A percentile compares a stretch with the other conserved stretches of the same genome.
phyloP scores from a whole-genome alignment of 495 filamentous ascomycete genomes.

The Trichoderma orchidacearum region DNA sequence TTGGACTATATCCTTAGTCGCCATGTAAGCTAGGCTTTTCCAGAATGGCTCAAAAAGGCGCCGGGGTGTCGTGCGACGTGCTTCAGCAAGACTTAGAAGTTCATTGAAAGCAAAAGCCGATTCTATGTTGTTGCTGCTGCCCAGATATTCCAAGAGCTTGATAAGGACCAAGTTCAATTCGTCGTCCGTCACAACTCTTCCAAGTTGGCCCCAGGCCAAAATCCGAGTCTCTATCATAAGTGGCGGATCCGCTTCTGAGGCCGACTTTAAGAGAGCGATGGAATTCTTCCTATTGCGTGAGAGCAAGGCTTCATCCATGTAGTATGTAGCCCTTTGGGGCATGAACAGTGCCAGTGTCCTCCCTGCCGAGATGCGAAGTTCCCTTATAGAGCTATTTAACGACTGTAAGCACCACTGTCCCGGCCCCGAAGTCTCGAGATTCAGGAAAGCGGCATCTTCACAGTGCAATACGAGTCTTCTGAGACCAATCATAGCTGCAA shows the following conservation, averaged over 20 bases:
- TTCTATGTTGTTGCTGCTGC: constrained; percentile 66
- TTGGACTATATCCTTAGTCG: constrained; percentile 65
- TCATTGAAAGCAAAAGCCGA: constrained; percentile 71
- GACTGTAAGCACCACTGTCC: constrained; percentile 74
- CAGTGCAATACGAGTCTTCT: constrained; percentile 55
- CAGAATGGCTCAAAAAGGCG: constrained; percentile 76
- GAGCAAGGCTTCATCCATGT: constrained; percentile 28
- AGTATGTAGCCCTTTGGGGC: constrained; percentile 39
- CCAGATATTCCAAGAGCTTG: constrained; percentile 73
- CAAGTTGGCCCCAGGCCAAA: constrained; percentile 70
- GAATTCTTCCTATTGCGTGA: constrained; percentile 52
- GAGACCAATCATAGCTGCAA: constrained; percentile 60
- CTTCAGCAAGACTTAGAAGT: constrained; percentile 50
- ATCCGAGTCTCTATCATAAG: constrained; percentile 72
- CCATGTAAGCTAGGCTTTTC: constrained; percentile 63
- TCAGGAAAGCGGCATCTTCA: constrained; percentile 36
- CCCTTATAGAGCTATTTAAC: constrained; percentile 67
- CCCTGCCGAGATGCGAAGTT: constrained; percentile 72
- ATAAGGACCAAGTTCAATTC: constrained; percentile 77
- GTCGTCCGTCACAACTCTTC: constrained; percentile 41
- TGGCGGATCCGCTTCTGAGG: constrained; percentile 50
- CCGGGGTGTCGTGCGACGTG: constrained; percentile 41
- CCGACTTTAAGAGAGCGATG: constrained; percentile 52
- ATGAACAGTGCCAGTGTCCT: constrained; percentile 49
- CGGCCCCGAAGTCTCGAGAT: constrained; percentile 48